Evolutionary conservation across 2,329 filamentous ascomycete species (phyloP), one percentile per base, ranked within the genome.

Genomic region (Trichoderma hamatum): DNA sequence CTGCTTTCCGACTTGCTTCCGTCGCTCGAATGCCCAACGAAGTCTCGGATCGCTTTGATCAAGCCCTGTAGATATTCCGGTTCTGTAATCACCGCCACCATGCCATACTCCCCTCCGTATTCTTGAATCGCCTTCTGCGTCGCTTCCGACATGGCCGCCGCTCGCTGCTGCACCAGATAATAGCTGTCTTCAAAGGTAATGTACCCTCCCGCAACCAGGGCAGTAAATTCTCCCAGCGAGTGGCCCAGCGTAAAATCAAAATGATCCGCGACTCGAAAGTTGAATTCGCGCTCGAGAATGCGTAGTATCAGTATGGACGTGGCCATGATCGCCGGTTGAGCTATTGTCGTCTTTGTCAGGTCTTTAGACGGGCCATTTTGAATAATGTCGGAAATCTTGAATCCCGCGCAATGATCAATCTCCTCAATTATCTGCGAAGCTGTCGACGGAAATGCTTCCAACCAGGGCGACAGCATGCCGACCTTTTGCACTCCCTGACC

Each of bases 281-380:
- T 89, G 77, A 95, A 97, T 73, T 97, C 92, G 71, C 87, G 84
- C 82, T 97, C 93, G 72, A 98, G 85, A 70, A 97, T 89, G 68
- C 92, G 90, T 67, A 97, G 85, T 76, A 97, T 96, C 70, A 97
- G 86, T 76, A 97, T 90, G 32, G 93, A 96, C 4, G 93, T 96
- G 16, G 94, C 93, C 93, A 98, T 97, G 79, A 97, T 97, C 74
- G 95, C 94, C 1, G 95, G 95, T 80, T 98, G 95, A 4, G 95
- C 92, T 77, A 97, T 94, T 72, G 92, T 88, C 5, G 95, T 97
- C 69, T 88, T 87, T 51, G 92, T 96, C 68, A 98, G 88, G 63
- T 85, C 82, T 68, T 88, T 89, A 74, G 92, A 92, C 1, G 95
- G 92, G 0, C 95, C 94, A 32, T 92, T 84, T 70, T 90, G 89